Base-by-base conservation (phyloP, 495 filamentous ascomycete genomes). In the Margaritispora aquatica region DNA sequence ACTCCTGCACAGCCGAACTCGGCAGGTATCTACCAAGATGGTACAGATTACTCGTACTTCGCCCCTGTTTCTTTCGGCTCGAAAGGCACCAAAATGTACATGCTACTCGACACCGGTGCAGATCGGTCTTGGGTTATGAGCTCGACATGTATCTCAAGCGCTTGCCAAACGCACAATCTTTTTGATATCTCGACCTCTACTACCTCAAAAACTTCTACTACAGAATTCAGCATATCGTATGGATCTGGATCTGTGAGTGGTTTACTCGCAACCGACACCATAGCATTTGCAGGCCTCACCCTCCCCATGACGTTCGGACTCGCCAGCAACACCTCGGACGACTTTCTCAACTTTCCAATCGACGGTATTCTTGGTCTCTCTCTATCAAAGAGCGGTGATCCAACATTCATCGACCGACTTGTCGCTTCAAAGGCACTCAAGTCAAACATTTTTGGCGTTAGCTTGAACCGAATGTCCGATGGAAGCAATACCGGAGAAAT, bases 321-420 rank as follows among this genome's bases (percentile, higher is more conserved):
- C 59, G 88, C 84, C 17, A 82, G 77, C 38, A 73, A 78, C 21
- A 86, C 86, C 15, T 85, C 85, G 3, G 69, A 81, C 51, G 81
- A 90, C 50, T 93, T 96, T 70, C 60, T 71, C 26, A 78, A 77
- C 61, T 94, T 91, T 64, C 86, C 89, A 19, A 87, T 94, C 62
- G 90, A 96, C 66, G 90, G 90, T n/a, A 94, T 96, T 51, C 71
- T 95, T 5, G 90, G 88, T 7, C 72, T 95, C n/a, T 84, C 84
- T 8, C 84, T 77, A 72, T 63, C 74, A 71, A 53, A 72, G 60
- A 64, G 74, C 65, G 7, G 75, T 26, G 56, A 77, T 9, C 78
- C 84, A 26, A 85, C 80, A 0, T 83, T 91, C 63, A 79, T 92
- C 73, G 79, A 84, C 34, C 66, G 73, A 24, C 73, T 93, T 22